These are phyloP conservation scores for Entomortierella lignicola DNA, from an alignment of 192 early-diverging fungal species.

Conservation along the genomic window DNA sequence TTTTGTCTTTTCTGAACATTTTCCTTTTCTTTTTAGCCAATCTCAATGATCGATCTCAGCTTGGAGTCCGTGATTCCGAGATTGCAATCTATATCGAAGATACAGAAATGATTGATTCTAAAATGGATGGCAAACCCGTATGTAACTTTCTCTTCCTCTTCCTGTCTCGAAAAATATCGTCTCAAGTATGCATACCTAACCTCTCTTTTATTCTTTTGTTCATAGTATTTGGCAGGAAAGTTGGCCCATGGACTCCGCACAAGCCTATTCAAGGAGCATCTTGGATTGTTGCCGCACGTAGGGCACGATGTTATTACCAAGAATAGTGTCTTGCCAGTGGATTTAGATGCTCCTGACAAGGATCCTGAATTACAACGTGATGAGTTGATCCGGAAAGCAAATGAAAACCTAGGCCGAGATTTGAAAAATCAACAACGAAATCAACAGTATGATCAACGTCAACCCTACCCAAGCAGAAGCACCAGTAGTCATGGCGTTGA, in stretches of 20 bases:
- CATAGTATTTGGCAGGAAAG: conserved; percentile 72
- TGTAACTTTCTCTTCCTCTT: neutral
- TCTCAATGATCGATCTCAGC: conserved; percentile 89
- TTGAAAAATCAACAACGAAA: neutral
- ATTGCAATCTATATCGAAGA: conserved; percentile 89
- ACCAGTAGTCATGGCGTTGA: too few relatives aligned
- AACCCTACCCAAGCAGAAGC: too few relatives aligned
- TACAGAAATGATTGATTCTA: conserved; percentile 70
- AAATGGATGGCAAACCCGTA: conserved; percentile 75
- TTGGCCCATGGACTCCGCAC: conserved; percentile 80
- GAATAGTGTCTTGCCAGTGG: conserved; percentile 35
- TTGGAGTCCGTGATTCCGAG: conserved; percentile 89
- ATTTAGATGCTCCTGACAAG: conserved; percentile 34
- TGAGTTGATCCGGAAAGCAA: conserved; percentile 38
- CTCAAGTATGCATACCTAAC: neutral
- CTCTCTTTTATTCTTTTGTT: neutral
- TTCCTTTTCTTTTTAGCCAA: conserved; percentile 61
- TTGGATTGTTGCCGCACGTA: conserved; percentile 70
- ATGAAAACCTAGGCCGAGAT: neutral
- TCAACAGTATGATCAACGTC: too few relatives aligned
- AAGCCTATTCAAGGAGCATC: conserved; percentile 86
- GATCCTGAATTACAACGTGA: conserved; percentile 25
- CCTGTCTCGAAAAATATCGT: neutral
- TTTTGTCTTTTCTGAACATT: neutral
- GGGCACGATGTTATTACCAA: conserved; percentile 51